Percentiles rank a stretch among this genome's conserved stretches.
phyloP scores from a whole-genome alignment of 208 protist genomes.

The Crithidia bombi region DNA sequence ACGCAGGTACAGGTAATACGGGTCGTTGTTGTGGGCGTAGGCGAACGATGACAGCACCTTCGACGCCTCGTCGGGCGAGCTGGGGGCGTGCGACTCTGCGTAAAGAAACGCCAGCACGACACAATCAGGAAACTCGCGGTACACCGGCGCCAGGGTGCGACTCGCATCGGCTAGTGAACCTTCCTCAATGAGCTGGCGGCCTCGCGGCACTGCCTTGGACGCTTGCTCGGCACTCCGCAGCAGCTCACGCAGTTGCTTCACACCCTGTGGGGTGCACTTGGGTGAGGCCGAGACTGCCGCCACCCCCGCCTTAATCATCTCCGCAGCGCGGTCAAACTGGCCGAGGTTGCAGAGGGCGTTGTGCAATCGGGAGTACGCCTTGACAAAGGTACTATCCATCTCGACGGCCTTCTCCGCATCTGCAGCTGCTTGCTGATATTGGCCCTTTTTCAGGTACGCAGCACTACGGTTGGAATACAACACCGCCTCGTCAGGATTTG shows the following conservation, averaged over 20 bases:
- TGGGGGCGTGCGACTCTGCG: conserved; percentile 54
- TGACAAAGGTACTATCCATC: conserved; percentile 78
- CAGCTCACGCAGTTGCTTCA: conserved; percentile 55
- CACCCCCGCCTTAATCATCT: conserved; percentile 37
- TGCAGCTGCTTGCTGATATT: conserved; percentile 53
- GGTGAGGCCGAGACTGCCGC: conserved; percentile 22
- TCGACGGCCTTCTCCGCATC: conserved; percentile 81
- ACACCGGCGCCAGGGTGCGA: conserved; percentile 32
- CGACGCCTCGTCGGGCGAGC: conserved; percentile 59
- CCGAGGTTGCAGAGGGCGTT: conserved; percentile 81
- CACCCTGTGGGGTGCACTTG: conserved; percentile 40
- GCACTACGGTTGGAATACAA: conserved; percentile 94
- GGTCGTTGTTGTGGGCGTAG: conserved; percentile 51
- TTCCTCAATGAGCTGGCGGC: conserved; percentile 42
- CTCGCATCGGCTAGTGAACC: conserved; percentile 41
- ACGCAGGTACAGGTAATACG: conserved; percentile 73
- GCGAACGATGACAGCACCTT: conserved; percentile 55
- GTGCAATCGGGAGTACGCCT: conserved; percentile 89
- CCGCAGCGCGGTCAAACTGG: conserved; percentile 58
- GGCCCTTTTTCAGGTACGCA: conserved; percentile 67
- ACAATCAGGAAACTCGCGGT: conserved; percentile 69
- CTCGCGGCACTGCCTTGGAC: conserved; percentile 38
- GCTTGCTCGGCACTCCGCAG: conserved; percentile 52
- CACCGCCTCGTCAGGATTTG: conserved; percentile 63
- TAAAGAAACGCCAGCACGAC: conserved; percentile 61